Conservation (phyloP, 1,284 basidiomycete genomes). For the Tilletiaria anomala region DNA sequence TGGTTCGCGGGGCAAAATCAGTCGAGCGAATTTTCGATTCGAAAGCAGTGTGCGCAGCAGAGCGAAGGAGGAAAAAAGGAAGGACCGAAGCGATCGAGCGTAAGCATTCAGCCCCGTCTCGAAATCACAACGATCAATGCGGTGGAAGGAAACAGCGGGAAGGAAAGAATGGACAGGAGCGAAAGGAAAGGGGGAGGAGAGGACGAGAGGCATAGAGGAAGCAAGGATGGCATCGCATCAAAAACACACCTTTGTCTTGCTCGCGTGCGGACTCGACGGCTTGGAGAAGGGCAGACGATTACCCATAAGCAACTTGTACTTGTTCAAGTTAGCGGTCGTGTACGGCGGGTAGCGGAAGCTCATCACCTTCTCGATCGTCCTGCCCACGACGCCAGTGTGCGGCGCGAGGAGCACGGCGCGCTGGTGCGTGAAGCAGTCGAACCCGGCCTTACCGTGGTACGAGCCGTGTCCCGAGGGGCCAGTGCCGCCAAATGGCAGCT, state of each 20-base stretch:
- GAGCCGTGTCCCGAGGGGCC: constrained; percentile 12
- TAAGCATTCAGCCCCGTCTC: background rate
- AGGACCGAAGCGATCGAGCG: background rate
- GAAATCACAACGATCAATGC: background rate
- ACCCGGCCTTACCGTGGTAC: constrained; percentile 44
- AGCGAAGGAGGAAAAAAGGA: background rate
- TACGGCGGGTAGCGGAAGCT: constrained; percentile 40
- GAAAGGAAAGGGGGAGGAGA: too few relatives aligned
- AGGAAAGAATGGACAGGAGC: too few relatives aligned
- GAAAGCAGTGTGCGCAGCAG: background rate
- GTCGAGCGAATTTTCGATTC: too few relatives aligned
- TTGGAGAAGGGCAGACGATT: constrained; percentile 15
- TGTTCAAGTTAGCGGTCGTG: background rate
- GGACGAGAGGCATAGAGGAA: background rate
- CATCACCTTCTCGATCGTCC: constrained; percentile 37
- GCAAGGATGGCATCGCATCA: background rate
- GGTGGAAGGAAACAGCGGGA: too few relatives aligned
- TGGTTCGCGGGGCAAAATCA: background rate
- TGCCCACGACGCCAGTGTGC: constrained; percentile 31
- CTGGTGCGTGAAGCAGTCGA: constrained; percentile 46
- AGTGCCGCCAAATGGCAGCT: background rate
- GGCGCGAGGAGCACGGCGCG: constrained; percentile 44
- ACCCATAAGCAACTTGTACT: constrained; percentile 15
- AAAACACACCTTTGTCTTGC: constrained; percentile 5
- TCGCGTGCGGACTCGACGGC: constrained; percentile 24